Evolutionary conservation across 225 moss, liverwort and hornwort species (phyloP).

Genomic region (Sphagnum contortum): DNA sequence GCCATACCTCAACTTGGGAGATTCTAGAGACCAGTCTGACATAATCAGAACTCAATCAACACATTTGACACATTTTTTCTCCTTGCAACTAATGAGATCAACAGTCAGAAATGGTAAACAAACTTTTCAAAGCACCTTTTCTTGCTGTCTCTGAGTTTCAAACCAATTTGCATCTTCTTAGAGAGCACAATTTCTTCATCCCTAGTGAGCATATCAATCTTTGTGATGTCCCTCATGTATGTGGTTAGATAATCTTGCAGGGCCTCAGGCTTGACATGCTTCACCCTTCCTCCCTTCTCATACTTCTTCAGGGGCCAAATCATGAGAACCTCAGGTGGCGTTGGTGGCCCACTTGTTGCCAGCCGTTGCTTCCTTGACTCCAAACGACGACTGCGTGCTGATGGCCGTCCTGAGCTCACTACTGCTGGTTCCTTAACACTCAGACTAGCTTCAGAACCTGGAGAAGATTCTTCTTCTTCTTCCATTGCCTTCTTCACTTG

Average conservation of each 20-base stretch:
- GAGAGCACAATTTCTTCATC: constrained; percentile 81
- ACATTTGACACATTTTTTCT: no score
- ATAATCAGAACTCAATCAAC: no score
- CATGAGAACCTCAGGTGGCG: constrained; percentile 62
- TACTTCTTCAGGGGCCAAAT: constrained; percentile 58
- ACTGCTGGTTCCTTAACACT: constrained; percentile 11
- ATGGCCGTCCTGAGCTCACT: constrained; percentile 75
- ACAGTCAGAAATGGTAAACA: no score
- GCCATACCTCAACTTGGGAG: no score
- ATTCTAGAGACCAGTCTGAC: no score
- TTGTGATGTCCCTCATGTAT: constrained; percentile 83
- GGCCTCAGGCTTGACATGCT: constrained; percentile 52
- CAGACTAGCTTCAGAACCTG: constrained; percentile 17
- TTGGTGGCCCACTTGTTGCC: constrained; percentile 38
- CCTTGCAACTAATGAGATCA: no score
- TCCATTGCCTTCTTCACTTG: constrained; percentile 4
- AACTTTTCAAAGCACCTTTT: constrained; percentile 43
- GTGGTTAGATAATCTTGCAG: constrained; percentile 92
- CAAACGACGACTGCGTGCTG: constrained; percentile 78
- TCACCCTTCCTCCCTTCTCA: constrained; percentile 54
- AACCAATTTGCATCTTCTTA: constrained; percentile 71
- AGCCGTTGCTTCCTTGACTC: constrained; percentile 73
- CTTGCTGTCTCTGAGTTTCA: constrained; percentile 50
- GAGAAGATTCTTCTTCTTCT: constrained; percentile 4
- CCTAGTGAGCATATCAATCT: constrained; percentile 80